Evolutionary conservation across 2,329 filamentous ascomycete genomes (phyloP).

Genomic region (Madurella fahalii): DNA sequence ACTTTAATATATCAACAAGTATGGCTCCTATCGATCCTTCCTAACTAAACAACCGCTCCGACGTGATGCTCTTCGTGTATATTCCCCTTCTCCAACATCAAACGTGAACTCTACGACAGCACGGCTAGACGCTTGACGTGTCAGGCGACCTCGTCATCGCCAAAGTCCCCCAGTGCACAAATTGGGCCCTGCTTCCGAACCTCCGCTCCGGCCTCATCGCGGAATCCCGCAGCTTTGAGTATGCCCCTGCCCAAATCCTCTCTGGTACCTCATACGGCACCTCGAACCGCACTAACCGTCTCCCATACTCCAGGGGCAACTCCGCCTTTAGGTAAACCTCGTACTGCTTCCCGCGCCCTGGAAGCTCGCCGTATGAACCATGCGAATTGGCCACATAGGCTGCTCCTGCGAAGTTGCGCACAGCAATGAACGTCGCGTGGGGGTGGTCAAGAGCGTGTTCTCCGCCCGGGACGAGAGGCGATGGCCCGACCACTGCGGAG

Average conservation of each 20-base stretch:
- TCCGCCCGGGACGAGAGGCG: constrained; percentile 47
- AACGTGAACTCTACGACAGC: not conserved
- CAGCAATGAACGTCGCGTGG: constrained; percentile 49
- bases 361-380: no score
- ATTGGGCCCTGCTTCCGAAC: constrained; percentile 43
- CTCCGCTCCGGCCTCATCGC: constrained; percentile 46
- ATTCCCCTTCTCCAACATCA: not conserved
- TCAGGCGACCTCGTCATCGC: constrained; percentile 50
- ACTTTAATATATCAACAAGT: no score
- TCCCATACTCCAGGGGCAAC: no score
- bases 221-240: constrained; percentile 47
- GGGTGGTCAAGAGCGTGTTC: constrained; percentile 53
- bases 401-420: no score
- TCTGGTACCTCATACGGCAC: no score
- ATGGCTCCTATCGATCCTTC: not conserved
- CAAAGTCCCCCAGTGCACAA: constrained; percentile 49
- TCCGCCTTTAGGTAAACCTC: no score
- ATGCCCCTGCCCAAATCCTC: no score
- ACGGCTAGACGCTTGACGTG: constrained; percentile 53
- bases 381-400: no score
- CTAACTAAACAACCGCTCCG: constrained; percentile 16
- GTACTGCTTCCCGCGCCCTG: no score
- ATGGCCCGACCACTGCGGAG: constrained; percentile 49
- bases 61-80: constrained; percentile 25
- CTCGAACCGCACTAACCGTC: no score